phyloP scores from a whole-genome alignment of 371 early-diverging fungal species.

The Caulochytrium protostelioides region DNA sequence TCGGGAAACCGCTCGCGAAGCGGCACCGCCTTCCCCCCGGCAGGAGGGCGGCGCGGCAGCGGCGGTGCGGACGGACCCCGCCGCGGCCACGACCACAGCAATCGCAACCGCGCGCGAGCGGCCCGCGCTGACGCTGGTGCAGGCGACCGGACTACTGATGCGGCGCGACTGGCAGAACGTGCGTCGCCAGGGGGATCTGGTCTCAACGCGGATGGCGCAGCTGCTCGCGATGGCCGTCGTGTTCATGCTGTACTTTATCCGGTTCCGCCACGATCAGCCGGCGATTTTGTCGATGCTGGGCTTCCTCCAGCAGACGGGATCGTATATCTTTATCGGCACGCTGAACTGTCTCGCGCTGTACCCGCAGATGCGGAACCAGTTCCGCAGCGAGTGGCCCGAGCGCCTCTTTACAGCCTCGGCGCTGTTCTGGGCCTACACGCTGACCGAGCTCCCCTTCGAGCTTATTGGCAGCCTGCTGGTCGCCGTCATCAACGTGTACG shows the following conservation, averaged over 20 bases:
- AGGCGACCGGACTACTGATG: no score
- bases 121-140: no score
- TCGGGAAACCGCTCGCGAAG: no score
- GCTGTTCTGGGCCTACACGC: conserved; percentile 11
- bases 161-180: conserved; percentile 9
- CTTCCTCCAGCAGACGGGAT: conserved; percentile 10
- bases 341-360: conserved; percentile 13
- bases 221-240: conserved; percentile 13
- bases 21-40: no score
- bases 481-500: conserved; percentile 6
- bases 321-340: conserved; percentile 18
- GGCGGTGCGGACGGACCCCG: no score
- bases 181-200: conserved; percentile 8
- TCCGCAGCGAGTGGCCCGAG: conserved; percentile 12
- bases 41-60: no score
- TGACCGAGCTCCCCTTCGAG: conserved; percentile 12
- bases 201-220: conserved; percentile 10
- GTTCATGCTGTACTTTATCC: conserved; percentile 10
- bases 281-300: conserved; percentile 4
- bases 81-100: no score
- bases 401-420: conserved; percentile 9
- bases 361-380: conserved; percentile 10
- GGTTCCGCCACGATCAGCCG: conserved; percentile 6
- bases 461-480: conserved; percentile 6
- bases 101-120: no score